Conservation (phyloP, 805 yeast species). For the Wickerhamomyces bisporus region DNA sequence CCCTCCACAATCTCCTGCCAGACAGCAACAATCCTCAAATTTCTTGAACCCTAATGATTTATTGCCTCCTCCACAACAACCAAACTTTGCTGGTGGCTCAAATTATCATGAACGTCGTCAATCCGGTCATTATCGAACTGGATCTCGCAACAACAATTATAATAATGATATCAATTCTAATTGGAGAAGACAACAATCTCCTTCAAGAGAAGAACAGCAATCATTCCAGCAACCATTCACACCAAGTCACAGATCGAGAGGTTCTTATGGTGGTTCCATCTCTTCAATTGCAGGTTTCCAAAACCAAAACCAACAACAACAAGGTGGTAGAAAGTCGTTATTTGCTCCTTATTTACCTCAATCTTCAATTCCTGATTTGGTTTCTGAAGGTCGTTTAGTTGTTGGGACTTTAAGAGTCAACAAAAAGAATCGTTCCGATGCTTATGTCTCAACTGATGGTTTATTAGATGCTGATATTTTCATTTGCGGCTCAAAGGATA, state of each 20-base stretch:
- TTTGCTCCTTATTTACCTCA: conserved; percentile 97
- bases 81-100: too few species aligned
- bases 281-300: conserved; percentile 25
- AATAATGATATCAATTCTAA: conserved; percentile 48
- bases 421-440: conserved; percentile 94
- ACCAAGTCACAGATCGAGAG: conserved; percentile 77
- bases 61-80: conserved; percentile 21
- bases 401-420: conserved; percentile 92
- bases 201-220: conserved; percentile 27
- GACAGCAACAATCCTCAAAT: conserved; percentile 6
- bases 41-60: conserved; percentile 23
- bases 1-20: conserved; percentile 41
- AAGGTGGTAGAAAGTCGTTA: conserved; percentile 61
- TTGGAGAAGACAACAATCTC: conserved; percentile 50
- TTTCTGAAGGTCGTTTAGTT: conserved; percentile 85
- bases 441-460: conserved; percentile 97
- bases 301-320: conserved; percentile 18
- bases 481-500: conserved; percentile 96
- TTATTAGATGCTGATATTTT: conserved; percentile 93
- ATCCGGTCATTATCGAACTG: conserved; percentile 35
- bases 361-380: conserved; percentile 81
- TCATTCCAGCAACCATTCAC: conserved; percentile 38
- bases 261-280: conserved; percentile 61
- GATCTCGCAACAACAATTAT: conserved; percentile 31
- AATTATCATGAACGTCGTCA: conserved; percentile 34